Evolutionary conservation across 495 filamentous ascomycete species (phyloP).

Genomic region (Cercophora newfieldiana): DNA sequence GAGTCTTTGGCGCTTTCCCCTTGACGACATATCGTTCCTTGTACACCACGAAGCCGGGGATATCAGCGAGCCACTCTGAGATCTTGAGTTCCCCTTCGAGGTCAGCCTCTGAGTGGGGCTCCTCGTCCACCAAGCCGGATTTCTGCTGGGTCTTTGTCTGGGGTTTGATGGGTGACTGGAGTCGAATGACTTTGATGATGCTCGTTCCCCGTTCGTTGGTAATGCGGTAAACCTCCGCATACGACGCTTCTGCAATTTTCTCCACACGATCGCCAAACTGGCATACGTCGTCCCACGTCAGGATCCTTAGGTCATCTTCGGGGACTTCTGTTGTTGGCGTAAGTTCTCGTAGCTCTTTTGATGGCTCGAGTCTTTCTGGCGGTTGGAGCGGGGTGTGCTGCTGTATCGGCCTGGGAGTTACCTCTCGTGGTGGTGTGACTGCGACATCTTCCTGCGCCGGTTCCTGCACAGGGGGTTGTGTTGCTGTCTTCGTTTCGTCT

Average conservation of each 20-base stretch:
- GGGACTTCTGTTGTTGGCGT: slow-evolving; percentile 8
- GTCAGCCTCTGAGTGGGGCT: slow-evolving; percentile 45
- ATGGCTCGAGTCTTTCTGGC: not conserved
- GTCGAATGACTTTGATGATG: slow-evolving; percentile 56
- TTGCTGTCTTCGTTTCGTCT: not conserved
- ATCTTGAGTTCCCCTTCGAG: slow-evolving; percentile 65
- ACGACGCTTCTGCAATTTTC: slow-evolving; percentile 71
- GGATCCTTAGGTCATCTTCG: slow-evolving; percentile 30
- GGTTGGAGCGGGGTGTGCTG: not conserved
- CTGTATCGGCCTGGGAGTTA: not conserved
- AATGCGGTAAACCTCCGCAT: slow-evolving; percentile 66
- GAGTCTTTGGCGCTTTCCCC: slow-evolving; percentile 62
- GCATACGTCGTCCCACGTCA: slow-evolving; percentile 55
- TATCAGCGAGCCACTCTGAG: slow-evolving; percentile 70
- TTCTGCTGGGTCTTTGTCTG: slow-evolving; percentile 49
- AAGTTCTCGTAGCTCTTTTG: not conserved
- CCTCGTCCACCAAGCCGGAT: slow-evolving; percentile 49
- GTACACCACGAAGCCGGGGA: slow-evolving; percentile 92
- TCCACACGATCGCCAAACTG: slow-evolving; percentile 48
- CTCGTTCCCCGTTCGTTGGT: slow-evolving; percentile 47
- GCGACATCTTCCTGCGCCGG: not conserved
- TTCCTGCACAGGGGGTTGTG: not conserved
- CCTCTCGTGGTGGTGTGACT: not conserved
- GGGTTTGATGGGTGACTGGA: slow-evolving; percentile 47
- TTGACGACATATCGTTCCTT: slow-evolving; percentile 72